These are phyloP conservation scores for Pestalotiopsis sp. DNA, from an alignment of 2,329 filamentous ascomycete genomes.

Conservation along the genomic window DNA sequence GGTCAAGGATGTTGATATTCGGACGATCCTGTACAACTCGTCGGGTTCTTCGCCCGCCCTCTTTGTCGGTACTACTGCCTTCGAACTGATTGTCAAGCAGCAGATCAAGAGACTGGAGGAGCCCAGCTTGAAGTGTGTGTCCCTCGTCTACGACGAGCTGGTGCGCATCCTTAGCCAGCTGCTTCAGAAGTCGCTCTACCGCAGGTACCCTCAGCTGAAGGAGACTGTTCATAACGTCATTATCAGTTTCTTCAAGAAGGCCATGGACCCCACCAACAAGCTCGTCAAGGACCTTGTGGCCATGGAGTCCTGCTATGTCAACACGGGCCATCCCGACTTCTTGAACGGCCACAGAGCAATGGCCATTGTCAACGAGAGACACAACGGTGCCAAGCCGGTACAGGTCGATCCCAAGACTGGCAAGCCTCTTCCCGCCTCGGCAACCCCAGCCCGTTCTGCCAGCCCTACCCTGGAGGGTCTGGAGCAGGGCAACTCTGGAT, in stretches of 20 bases:
- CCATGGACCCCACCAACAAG: slow-evolving; percentile 98
- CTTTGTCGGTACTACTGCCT: slow-evolving; percentile 97
- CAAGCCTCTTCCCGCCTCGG: slow-evolving; percentile 76
- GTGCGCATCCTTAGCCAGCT: slow-evolving; percentile 93
- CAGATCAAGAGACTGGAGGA: slow-evolving; percentile 97
- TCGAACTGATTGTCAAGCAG: slow-evolving; percentile 97
- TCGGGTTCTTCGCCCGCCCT: slow-evolving; percentile 96
- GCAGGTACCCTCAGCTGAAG: slow-evolving; percentile 90
- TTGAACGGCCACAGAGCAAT: slow-evolving; percentile 96
- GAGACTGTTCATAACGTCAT: slow-evolving; percentile 96
- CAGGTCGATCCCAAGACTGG: slow-evolving; percentile 99
- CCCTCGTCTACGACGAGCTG: slow-evolving; percentile 94
- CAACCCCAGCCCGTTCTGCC: slow-evolving; percentile 70
- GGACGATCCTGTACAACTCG: slow-evolving; percentile 97
- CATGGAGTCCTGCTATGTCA: slow-evolving; percentile 98
- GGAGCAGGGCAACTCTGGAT: slow-evolving; percentile 65
- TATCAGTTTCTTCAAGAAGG: slow-evolving; percentile 95
- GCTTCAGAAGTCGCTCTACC: slow-evolving; percentile 85
- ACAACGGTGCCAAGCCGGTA: slow-evolving; percentile 79
- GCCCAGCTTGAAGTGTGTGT: slow-evolving; percentile 95
- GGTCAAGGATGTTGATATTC: slow-evolving; percentile 96
- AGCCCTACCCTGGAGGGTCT: slow-evolving; percentile 69
- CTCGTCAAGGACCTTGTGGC: slow-evolving; percentile 88
- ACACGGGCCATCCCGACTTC: slow-evolving; percentile 98
- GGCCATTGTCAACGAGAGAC: slow-evolving; percentile 95